These are phyloP conservation scores for Rhizopogon vinicolor DNA, from an alignment of 768 basidiomycete genomes.

Conservation along the genomic window DNA sequence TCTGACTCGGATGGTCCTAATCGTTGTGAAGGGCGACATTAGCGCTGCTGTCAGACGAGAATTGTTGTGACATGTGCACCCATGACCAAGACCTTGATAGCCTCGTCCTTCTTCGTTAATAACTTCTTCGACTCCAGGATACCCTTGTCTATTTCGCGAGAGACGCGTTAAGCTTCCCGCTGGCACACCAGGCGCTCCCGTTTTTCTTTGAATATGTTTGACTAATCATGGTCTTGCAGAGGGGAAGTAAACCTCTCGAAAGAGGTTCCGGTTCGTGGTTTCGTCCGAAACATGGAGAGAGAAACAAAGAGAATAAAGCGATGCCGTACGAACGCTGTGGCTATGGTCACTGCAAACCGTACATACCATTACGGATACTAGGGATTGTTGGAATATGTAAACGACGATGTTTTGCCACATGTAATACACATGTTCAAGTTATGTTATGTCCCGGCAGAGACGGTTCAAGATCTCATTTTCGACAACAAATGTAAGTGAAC, in stretches of 20 bases:
- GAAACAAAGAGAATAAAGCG: background rate
- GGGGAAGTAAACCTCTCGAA: background rate
- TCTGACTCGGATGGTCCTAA: constrained; percentile 27
- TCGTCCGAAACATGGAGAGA: background rate
- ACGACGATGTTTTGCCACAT: no score
- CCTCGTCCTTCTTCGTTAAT: constrained; percentile 19
- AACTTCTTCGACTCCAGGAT: constrained; percentile 20
- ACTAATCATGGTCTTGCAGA: constrained; percentile 18
- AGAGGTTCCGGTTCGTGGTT: background rate
- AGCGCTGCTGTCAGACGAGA: background rate
- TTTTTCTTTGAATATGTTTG: background rate
- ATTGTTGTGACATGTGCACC: background rate
- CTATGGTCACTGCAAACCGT: no score
- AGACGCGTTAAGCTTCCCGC: constrained; percentile 18
- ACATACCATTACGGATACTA: no score
- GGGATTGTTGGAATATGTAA: no score
- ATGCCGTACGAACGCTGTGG: background rate
- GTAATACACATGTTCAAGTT: no score
- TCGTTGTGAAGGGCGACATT: background rate
- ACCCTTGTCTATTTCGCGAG: constrained; percentile 22
- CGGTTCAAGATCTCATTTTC: no score
- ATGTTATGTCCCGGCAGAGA: no score
- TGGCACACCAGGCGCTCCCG: constrained; percentile 3
- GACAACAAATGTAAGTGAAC: no score
- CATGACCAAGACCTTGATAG: constrained; percentile 24